Evolutionary conservation across 2,329 filamentous ascomycete species (phyloP).

Genomic region (Penicillium vulpinum): DNA sequence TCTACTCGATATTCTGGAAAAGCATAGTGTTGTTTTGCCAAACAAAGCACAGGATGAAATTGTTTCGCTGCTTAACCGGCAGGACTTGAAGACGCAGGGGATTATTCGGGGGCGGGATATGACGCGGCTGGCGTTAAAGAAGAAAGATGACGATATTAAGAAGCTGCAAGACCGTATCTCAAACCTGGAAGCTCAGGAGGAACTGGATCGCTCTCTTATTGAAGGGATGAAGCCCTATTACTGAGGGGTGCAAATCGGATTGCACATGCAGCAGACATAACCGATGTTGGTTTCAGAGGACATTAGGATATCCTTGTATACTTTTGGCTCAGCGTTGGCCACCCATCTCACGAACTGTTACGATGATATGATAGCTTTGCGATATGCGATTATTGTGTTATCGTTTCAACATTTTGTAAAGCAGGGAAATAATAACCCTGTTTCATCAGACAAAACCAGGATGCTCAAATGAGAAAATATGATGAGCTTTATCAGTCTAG

Average conservation of each 20-base stretch:
- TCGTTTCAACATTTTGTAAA: neutral
- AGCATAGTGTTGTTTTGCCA: slow-evolving; percentile 35
- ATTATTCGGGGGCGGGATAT: slow-evolving; percentile 66
- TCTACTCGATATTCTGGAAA: slow-evolving; percentile 37
- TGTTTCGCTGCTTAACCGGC: slow-evolving; percentile 51
- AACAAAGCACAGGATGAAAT: slow-evolving; percentile 38
- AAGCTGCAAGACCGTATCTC: slow-evolving; percentile 67
- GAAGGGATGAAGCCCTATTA: slow-evolving; percentile 12
- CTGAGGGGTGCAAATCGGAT: neutral
- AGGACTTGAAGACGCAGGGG: slow-evolving; percentile 62
- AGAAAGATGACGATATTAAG: slow-evolving; percentile 64
- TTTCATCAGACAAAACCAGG: neutral
- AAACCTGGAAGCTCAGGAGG: slow-evolving; percentile 56
- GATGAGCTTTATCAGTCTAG: neutral
- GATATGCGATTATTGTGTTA: neutral
- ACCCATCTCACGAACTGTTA: slow-evolving; percentile 1
- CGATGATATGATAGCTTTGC: slow-evolving; percentile 3
- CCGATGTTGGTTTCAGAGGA: neutral
- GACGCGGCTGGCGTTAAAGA: slow-evolving; percentile 60
- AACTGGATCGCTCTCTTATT: slow-evolving; percentile 53
- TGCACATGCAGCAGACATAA: neutral
- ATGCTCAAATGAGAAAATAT: neutral
- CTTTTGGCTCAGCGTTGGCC: neutral
- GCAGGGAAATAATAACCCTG: neutral
- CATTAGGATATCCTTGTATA: too few relatives aligned